Evolutionary conservation across 116 monocot species (phyloP).

Genomic region (Dioscorea cayenensis): DNA sequence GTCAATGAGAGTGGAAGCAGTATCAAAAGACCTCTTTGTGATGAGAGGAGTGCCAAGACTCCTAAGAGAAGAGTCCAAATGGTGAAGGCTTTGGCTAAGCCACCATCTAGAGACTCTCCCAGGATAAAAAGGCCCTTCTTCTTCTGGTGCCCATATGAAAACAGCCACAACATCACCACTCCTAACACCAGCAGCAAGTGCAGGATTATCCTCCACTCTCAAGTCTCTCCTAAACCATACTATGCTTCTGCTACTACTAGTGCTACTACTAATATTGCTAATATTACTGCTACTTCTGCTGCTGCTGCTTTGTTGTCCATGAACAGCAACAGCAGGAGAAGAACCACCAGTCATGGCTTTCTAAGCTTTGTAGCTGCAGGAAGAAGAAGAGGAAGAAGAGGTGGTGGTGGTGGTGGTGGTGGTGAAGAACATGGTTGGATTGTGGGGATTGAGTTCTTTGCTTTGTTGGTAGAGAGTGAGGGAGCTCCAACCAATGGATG

Average conservation of each 20-base stretch:
- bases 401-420: not conserved
- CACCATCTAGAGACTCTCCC: conserved; percentile 95
- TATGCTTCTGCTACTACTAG: conserved; percentile 25
- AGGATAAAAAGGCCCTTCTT: conserved; percentile 78
- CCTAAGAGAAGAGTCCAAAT: conserved; percentile 70
- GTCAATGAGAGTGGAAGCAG: conserved; percentile 53
- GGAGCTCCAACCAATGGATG: not conserved
- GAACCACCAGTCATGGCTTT: not conserved
- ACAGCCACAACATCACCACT: conserved; percentile 58
- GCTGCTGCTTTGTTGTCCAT: not conserved
- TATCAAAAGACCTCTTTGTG: conserved; percentile 71
- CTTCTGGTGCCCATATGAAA: conserved; percentile 90
- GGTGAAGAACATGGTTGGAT: not conserved
- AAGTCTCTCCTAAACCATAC: conserved; percentile 97
- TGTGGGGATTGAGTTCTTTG: not conserved
- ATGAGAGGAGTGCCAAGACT: conserved; percentile 64
- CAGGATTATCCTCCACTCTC: conserved; percentile 95
- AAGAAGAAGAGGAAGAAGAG: not conserved
- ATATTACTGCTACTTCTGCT: conserved; percentile 2
- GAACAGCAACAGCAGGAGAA: not conserved
- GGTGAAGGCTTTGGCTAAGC: conserved; percentile 72
- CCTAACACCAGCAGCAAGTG: conserved; percentile 73
- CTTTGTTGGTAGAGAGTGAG: not conserved
- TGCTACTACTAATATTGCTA: conserved; percentile 1
- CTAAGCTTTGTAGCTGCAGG: not conserved